A percentile compares a stretch with the other conserved stretches of the same genome.
Evolutionary conservation across 768 basidiomycete genomes (phyloP).

Genomic region (Roridomyces roridus): DNA sequence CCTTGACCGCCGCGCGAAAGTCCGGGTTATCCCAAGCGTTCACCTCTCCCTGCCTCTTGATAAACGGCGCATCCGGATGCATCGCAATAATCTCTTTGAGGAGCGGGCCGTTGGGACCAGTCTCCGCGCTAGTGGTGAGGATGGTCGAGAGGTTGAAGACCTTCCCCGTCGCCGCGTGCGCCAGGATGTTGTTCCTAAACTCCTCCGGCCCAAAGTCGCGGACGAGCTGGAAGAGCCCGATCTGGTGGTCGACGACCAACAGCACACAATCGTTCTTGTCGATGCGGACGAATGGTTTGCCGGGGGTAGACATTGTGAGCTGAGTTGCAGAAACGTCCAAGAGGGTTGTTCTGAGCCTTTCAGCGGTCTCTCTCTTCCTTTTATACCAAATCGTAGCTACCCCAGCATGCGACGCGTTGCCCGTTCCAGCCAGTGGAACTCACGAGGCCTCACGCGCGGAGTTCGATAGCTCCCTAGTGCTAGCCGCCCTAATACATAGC

Average conservation of each 20-base stretch:
- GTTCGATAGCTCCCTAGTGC: no score
- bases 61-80: constrained; percentile 50
- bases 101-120: constrained; percentile 55
- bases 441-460: constrained; percentile 7
- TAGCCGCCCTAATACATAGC: no score
- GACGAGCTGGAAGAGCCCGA: constrained; percentile 53
- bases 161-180: constrained; percentile 52
- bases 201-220: constrained; percentile 46
- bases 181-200: constrained; percentile 51
- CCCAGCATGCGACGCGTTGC: not conserved
- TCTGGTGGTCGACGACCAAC: constrained; percentile 56
- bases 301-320: no score
- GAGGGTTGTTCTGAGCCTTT: not conserved
- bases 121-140: constrained; percentile 51
- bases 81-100: constrained; percentile 50
- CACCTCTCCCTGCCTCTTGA: constrained; percentile 56
- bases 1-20: constrained; percentile 51
- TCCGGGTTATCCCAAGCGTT: constrained; percentile 59
- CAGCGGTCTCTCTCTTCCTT: not conserved
- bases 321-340: no score
- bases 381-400: not conserved
- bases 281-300: constrained; percentile 42
- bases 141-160: constrained; percentile 53
- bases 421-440: not conserved
- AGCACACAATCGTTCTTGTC: constrained; percentile 51